Evolutionary conservation across 768 basidiomycete genomes (phyloP), one percentile per base, ranked within the genome.

Genomic region (Fibroporia radiculosa): DNA sequence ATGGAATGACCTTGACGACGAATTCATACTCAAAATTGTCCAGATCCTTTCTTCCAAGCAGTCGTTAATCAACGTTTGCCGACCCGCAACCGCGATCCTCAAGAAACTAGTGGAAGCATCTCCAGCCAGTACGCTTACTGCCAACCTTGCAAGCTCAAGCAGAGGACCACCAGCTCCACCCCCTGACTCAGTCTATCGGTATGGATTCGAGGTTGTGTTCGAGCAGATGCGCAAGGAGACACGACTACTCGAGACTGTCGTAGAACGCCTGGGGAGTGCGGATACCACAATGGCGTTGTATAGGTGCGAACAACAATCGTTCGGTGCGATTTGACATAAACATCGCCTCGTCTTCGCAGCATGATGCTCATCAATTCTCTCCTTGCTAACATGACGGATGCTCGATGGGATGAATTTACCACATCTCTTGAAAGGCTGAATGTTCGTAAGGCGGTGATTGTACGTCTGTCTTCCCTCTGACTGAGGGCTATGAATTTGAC

Each of bases 321-420:
- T 42, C n/a, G 13, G 14, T 19, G 24, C 4, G 4, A 10, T 24
- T 5, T 10, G 3, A n/a, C 6, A n/a, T 26, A 3, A 7, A 25
- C 18, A 4, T 13, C 7, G 10, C 26, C 8, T 6, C n/a, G 29
- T 19, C 16, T 37, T 24, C 22, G 34, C 28, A 90, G 89, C 50
- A 81, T 95, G 78, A 89, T 86, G 80, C 67, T 95, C 53, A 86
- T 95, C 55, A 92, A 93, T 57, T 87, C 89, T 6, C 68, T 93
- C 8, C 60, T 93, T 45, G 74, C 82, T 6, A 83, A 90, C 55
- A 86, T 80, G n/a, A 82, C 72, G 37, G 87, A 91, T 56, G 63
- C 65, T 1, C 72, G 78, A 48, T 92, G 88, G 84, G 80, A 85
- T 39, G 80, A 84, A 50, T 86, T 93, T 58, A 80, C 84, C 40